Evolutionary conservation across 208 protist genomes (phyloP).

Genomic region (Crithidia sp.): DNA sequence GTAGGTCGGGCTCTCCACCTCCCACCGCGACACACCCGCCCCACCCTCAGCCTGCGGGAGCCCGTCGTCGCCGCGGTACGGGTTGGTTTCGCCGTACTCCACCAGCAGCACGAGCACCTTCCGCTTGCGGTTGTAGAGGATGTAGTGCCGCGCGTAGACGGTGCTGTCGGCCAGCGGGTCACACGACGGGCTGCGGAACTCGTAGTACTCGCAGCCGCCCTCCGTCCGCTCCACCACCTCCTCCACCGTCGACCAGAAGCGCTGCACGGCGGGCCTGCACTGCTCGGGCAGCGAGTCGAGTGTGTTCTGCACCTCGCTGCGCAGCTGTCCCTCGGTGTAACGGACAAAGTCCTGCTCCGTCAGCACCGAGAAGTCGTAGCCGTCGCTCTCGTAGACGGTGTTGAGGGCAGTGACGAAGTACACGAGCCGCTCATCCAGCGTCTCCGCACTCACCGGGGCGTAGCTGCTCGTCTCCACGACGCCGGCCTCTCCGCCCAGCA

Average conservation of each 20-base stretch:
- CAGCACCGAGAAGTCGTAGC: conserved; percentile 83
- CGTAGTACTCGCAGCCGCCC: conserved; percentile 74
- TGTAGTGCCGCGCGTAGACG: conserved; percentile 72
- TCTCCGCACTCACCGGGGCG: conserved; percentile 26
- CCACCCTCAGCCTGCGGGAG: conserved; percentile 19
- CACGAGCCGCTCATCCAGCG: conserved; percentile 73
- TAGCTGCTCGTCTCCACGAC: not conserved
- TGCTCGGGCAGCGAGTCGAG: conserved; percentile 54
- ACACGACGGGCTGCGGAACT: conserved; percentile 70
- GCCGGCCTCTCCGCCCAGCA: conserved; percentile 10
- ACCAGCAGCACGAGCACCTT: conserved; percentile 69
- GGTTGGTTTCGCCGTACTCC: conserved; percentile 67
- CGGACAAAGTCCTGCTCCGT: conserved; percentile 67
- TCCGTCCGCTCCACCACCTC: conserved; percentile 52
- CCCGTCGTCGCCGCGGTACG: conserved; percentile 69
- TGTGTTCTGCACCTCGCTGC: conserved; percentile 45
- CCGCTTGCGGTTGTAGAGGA: conserved; percentile 68
- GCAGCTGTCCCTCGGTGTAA: conserved; percentile 51
- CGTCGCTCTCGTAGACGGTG: conserved; percentile 69
- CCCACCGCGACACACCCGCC: conserved; percentile 16
- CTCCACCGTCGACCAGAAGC: conserved; percentile 63
- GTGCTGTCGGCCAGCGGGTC: conserved; percentile 57
- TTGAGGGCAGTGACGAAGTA: conserved; percentile 79
- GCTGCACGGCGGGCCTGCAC: conserved; percentile 52
- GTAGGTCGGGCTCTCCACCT: conserved; percentile 33